Conservation (phyloP, 352 stramenopile genomes). For the Globisporangium emineosum region DNA sequence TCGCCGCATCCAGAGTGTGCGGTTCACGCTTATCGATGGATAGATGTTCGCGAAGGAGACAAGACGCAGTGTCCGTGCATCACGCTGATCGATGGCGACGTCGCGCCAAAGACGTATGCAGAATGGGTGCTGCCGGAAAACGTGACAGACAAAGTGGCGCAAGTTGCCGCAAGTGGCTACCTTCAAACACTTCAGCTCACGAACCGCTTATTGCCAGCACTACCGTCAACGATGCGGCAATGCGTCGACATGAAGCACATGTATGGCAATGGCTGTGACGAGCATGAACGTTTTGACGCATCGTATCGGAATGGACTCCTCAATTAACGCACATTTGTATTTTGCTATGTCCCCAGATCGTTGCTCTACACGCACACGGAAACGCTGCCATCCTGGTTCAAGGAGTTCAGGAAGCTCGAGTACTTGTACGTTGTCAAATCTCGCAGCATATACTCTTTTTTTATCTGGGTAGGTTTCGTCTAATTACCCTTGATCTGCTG, state of each 20-base stretch:
- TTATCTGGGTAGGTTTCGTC: not conserved
- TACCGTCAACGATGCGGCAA: conserved; percentile 22
- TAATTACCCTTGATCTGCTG: too few species aligned
- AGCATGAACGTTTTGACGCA: too few species aligned
- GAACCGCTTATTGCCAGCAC: conserved; percentile 20
- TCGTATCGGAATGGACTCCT: too few species aligned
- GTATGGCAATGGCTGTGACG: conserved; percentile 19
- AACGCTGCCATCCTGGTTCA: not conserved
- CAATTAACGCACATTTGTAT: too few species aligned
- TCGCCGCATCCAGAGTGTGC: conserved; percentile 10
- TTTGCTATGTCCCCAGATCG: not conserved
- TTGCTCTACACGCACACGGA: not conserved
- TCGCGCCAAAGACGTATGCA: conserved; percentile 15
- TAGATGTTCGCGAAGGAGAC: not conserved
- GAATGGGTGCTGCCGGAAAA: conserved; percentile 21
- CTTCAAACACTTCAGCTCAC: conserved; percentile 30
- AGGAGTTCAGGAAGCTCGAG: not conserved
- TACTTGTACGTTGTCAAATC: not conserved
- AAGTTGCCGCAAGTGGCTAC: conserved; percentile 23
- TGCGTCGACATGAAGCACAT: conserved; percentile 27
- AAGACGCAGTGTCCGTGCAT: conserved; percentile 28
- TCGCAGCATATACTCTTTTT: not conserved
- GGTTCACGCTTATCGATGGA: conserved; percentile 10
- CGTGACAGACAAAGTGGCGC: conserved; percentile 14
- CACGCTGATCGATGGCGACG: conserved; percentile 25